Conservation (phyloP, 2,329 filamentous ascomycete genomes). For the Aureobasidium sp. region DNA sequence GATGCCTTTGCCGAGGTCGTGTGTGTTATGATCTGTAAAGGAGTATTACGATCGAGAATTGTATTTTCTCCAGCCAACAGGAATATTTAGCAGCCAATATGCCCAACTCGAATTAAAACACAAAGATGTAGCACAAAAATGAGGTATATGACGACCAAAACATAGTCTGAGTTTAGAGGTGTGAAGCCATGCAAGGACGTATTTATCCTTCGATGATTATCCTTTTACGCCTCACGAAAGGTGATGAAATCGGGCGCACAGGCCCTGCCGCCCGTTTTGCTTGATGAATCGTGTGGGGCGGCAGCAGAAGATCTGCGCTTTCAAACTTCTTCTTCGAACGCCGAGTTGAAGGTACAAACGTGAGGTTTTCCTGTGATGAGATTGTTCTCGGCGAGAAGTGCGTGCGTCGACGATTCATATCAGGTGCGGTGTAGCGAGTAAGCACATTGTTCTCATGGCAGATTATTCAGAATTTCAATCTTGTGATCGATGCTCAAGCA, state of each 20-base stretch:
- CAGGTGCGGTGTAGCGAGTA: neutral
- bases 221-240: neutral
- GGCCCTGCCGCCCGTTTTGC: neutral
- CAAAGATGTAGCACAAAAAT: neutral
- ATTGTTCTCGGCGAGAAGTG: too few species aligned
- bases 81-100: neutral
- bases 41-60: neutral
- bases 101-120: neutral
- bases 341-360: neutral
- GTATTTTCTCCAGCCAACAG: neutral
- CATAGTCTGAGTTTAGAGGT: neutral
- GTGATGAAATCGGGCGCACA: conserved; percentile 6
- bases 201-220: conserved; percentile 5
- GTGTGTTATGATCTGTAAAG: neutral
- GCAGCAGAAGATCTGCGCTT: neutral
- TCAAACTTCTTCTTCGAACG: neutral
- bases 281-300: neutral
- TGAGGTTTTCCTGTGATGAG: too few species aligned
- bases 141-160: neutral
- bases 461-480: neutral
- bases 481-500: neutral
- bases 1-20: neutral
- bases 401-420: too few species aligned
- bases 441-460: neutral
- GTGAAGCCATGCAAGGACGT: neutral